These are phyloP conservation scores for Daldinia childiae DNA, from an alignment of 495 filamentous ascomycete species.

Conservation along the genomic window DNA sequence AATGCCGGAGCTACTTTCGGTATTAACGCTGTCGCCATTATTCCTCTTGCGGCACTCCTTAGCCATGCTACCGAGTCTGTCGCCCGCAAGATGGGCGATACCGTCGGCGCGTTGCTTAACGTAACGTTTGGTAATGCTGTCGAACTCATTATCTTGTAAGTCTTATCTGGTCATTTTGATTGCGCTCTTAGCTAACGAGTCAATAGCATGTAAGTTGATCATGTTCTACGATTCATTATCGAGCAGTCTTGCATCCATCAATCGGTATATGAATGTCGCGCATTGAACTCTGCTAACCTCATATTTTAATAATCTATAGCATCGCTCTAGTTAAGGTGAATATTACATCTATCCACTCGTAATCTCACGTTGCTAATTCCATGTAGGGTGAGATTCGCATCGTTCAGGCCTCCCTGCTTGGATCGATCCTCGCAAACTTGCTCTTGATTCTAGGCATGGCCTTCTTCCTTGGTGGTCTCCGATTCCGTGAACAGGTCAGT, in stretches of 20 bases:
- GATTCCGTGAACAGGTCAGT: slow-evolving; percentile 83
- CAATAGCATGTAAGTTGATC: slow-evolving; percentile 49
- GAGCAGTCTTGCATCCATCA: not conserved
- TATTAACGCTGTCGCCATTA: slow-evolving; percentile 84
- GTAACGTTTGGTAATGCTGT: slow-evolving; percentile 92
- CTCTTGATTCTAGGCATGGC: slow-evolving; percentile 91
- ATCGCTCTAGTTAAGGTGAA: slow-evolving; percentile 72
- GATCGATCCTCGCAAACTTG: slow-evolving; percentile 87
- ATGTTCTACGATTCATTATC: not conserved
- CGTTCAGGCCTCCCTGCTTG: slow-evolving; percentile 87
- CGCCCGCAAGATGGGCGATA: slow-evolving; percentile 79
- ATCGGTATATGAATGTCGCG: not conserved
- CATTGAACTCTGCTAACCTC: slow-evolving; percentile 27
- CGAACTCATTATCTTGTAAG: slow-evolving; percentile 85
- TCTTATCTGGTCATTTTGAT: not conserved
- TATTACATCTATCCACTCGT: not conserved
- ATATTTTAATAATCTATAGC: slow-evolving; percentile 48
- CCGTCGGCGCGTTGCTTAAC: slow-evolving; percentile 82
- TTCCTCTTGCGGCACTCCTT: slow-evolving; percentile 82
- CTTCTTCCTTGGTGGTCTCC: slow-evolving; percentile 84
- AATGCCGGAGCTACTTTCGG: slow-evolving; percentile 66
- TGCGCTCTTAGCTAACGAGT: slow-evolving; percentile 28
- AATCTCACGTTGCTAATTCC: slow-evolving; percentile 45
- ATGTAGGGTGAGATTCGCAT: slow-evolving; percentile 82
- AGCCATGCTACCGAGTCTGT: slow-evolving; percentile 85